Evolutionary conservation across 768 basidiomycete genomes (phyloP).

Genomic region (Termitomyces sp.): DNA sequence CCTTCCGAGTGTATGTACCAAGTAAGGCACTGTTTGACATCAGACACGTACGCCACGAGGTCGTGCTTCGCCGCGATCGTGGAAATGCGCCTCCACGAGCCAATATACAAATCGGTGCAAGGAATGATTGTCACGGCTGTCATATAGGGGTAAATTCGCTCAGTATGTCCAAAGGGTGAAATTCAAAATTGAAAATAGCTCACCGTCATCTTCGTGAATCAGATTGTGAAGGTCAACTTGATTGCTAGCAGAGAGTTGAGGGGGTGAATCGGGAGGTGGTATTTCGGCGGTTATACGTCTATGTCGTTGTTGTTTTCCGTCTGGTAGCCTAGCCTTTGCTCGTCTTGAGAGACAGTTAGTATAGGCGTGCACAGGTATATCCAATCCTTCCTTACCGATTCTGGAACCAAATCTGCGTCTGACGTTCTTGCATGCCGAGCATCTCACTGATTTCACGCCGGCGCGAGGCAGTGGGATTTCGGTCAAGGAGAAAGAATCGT

Average conservation of each 20-base stretch:
- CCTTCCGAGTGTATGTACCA: slow-evolving; percentile 79
- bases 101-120: slow-evolving; percentile 68
- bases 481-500: slow-evolving; percentile 58
- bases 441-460: slow-evolving; percentile 69
- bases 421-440: slow-evolving; percentile 80
- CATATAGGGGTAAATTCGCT: not conserved
- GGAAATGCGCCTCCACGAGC: slow-evolving; percentile 72
- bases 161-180: not conserved
- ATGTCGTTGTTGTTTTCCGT: slow-evolving; percentile 44
- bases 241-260: slow-evolving; percentile 43
- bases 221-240: slow-evolving; percentile 56
- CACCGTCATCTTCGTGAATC: slow-evolving; percentile 76
- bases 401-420: slow-evolving; percentile 90
- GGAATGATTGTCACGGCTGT: slow-evolving; percentile 72
- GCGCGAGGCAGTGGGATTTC: slow-evolving; percentile 65
- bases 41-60: slow-evolving; percentile 71
- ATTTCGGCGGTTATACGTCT: slow-evolving; percentile 27
- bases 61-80: slow-evolving; percentile 24
- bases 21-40: slow-evolving; percentile 55
- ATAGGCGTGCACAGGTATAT: not conserved
- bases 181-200: slow-evolving; percentile 21
- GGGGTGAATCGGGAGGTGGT: slow-evolving; percentile 40
- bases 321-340: slow-evolving; percentile 74
- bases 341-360: slow-evolving; percentile 40
- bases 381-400: slow-evolving; percentile 48